Conservation (phyloP, 495 filamentous ascomycete genomes). For the Daldinia concentrica region DNA sequence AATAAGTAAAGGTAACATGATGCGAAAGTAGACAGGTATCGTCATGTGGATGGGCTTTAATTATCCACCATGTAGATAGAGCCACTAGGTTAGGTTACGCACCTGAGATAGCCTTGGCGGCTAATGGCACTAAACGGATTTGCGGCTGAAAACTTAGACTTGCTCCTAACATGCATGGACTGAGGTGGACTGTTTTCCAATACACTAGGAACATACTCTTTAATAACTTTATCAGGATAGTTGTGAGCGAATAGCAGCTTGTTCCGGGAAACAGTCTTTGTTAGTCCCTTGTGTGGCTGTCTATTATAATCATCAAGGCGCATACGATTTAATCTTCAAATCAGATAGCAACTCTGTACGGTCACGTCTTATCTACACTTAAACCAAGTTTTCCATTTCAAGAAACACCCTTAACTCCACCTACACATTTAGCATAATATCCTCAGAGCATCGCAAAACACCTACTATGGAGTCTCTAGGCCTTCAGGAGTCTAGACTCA, state of each 20-base stretch:
- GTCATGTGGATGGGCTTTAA: too few species aligned
- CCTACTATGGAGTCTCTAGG: conserved; percentile 16
- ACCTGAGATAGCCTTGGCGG: not conserved
- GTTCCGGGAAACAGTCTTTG: not conserved
- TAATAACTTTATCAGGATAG: not conserved
- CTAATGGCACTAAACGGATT: not conserved
- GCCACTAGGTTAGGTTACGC: not conserved
- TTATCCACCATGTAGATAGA: too few species aligned
- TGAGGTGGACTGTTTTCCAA: not conserved
- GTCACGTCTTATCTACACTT: not conserved
- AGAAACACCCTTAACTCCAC: not conserved
- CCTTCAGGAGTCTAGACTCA: conserved; percentile 22
- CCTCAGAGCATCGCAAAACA: not conserved
- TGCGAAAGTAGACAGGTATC: too few species aligned
- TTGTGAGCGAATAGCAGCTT: not conserved
- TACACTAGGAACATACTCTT: not conserved
- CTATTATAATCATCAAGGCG: not conserved
- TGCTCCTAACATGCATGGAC: not conserved
- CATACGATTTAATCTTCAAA: not conserved
- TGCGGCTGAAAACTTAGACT: not conserved
- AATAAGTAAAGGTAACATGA: too few species aligned
- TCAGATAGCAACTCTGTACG: not conserved
- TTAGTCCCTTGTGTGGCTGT: not conserved
- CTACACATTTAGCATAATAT: not conserved
- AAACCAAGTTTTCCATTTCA: not conserved